Evolutionary conservation across 176 grass and related monocot species (phyloP).

Genomic region (Bolboschoenus planiculmis): DNA sequence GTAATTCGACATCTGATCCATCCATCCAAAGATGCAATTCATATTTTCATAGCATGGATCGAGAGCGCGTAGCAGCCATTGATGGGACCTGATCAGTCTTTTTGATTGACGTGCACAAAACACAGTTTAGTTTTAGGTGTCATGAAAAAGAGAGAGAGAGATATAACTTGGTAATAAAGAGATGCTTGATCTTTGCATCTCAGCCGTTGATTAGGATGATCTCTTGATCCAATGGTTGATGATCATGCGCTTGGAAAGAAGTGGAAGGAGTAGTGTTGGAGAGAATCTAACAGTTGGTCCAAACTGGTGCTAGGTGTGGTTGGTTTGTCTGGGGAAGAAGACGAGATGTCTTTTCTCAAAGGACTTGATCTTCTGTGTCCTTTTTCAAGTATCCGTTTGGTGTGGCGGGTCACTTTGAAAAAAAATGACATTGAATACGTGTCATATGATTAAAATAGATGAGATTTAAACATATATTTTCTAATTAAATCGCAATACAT

Average conservation of each 20-base stretch:
- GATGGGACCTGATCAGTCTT: constrained; percentile 12
- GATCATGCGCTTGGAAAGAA: neutral
- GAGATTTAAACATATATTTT: no score
- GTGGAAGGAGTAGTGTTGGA: neutral
- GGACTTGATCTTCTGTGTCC: neutral
- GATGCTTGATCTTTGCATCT: neutral
- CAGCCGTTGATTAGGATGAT: neutral
- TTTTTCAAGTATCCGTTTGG: neutral
- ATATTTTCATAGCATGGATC: neutral
- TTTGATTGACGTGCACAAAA: constrained; percentile 23
- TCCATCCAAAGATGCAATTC: neutral
- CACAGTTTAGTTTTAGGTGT: neutral
- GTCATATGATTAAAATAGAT: no score
- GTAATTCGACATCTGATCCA: neutral
- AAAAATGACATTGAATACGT: no score
- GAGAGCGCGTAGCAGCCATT: neutral
- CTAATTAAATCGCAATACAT: no score
- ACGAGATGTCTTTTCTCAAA: constrained; percentile 12
- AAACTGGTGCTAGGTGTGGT: neutral
- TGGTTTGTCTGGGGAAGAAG: constrained; percentile 13
- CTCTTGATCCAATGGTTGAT: neutral
- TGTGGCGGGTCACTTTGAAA: neutral
- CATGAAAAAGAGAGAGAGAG: neutral
- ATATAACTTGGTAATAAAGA: neutral
- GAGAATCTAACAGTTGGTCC: neutral